phyloP scores from a whole-genome alignment of 352 stramenopile genomes.

The Phytophthora brassicae region DNA sequence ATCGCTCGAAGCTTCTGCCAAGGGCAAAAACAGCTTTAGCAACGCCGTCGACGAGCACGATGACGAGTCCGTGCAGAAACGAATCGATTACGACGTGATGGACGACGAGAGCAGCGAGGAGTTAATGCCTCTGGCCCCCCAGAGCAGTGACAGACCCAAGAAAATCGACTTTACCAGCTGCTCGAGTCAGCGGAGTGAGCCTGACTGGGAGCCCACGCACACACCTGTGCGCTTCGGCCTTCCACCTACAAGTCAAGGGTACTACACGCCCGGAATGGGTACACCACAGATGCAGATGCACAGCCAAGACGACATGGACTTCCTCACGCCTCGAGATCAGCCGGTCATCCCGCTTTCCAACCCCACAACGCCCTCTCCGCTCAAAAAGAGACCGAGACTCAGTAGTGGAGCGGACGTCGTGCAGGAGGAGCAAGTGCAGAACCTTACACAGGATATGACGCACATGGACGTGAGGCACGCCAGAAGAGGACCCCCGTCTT shows the following conservation, averaged over 20 bases:
- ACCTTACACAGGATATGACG: slow-evolving; percentile 74
- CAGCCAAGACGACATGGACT: slow-evolving; percentile 87
- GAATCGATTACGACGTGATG: slow-evolving; percentile 73
- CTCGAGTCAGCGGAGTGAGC: slow-evolving; percentile 73
- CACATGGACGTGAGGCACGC: slow-evolving; percentile 65
- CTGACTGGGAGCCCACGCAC: slow-evolving; percentile 55
- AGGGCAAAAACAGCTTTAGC: slow-evolving; percentile 24
- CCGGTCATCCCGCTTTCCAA: slow-evolving; percentile 82
- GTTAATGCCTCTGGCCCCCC: slow-evolving; percentile 27
- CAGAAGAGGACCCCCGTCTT: slow-evolving; percentile 34
- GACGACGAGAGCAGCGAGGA: slow-evolving; percentile 64
- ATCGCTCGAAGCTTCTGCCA: slow-evolving; percentile 35
- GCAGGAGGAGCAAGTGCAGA: slow-evolving; percentile 67
- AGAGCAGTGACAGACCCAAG: slow-evolving; percentile 65
- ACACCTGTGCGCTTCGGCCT: slow-evolving; percentile 31
- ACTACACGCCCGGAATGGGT: slow-evolving; percentile 26
- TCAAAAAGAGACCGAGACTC: slow-evolving; percentile 75
- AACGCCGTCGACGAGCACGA: slow-evolving; percentile 25
- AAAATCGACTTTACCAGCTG: slow-evolving; percentile 74
- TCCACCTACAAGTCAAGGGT: slow-evolving; percentile 38
- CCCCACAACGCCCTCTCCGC: slow-evolving; percentile 75
- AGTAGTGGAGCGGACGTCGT: slow-evolving; percentile 37
- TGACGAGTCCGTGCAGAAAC: slow-evolving; percentile 58
- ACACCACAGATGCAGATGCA: slow-evolving; percentile 62
- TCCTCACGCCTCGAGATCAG: slow-evolving; percentile 82